Base-by-base conservation (phyloP, 1,284 basidiomycete species). In the Pulchroboletus neoregius region DNA sequence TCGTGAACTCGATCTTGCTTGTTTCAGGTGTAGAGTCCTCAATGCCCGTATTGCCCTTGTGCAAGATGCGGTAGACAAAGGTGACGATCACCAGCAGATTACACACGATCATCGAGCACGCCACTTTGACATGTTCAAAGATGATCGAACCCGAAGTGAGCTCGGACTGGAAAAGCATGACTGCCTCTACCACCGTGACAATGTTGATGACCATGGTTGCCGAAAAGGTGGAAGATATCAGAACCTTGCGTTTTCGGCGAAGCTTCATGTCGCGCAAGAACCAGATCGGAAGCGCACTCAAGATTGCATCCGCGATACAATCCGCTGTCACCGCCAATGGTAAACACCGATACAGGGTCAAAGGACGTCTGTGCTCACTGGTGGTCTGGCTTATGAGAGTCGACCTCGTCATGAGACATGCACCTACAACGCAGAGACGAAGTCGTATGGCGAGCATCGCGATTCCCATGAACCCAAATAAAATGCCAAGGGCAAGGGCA, bases 31-130 rank as follows among this genome's bases (percentile, higher is more conserved):
- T 26, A 2, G 49, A 35, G 7, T 43, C 41, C 0, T 49, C 56
- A 0, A 51, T 18, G 20, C 38, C 40, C 5, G 22, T 6, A n/a
- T 39, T 30, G 6, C 32, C 45, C 22, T 28, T 48, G 40, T 37
- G 41, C 16, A 51, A 23, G 16, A 53, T 18, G 28, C 60, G 62
- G 27, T 55, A 66, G 18, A 53, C 31, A 27, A 57, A 61, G 9
- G 52, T 53, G 31, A 51, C 51, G 26, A 66, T 63, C 16, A 66
- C 62, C 1, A 62, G 48, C 35, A 63, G 11, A 39, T 63, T 66
- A 35, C 64, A 63, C 8, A 56, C 53, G 32, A 66, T 45, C 45
- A 63, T 22, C 8, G 61, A 53, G 34, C 63, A 50, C 4, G 58
- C 63, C 18, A 41, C 43, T 35, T 61, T 65, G 45, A 62, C 49